These are phyloP conservation scores for Hanseniaspora meyeri DNA, from an alignment of 805 yeast genomes.

Conservation along the genomic window DNA sequence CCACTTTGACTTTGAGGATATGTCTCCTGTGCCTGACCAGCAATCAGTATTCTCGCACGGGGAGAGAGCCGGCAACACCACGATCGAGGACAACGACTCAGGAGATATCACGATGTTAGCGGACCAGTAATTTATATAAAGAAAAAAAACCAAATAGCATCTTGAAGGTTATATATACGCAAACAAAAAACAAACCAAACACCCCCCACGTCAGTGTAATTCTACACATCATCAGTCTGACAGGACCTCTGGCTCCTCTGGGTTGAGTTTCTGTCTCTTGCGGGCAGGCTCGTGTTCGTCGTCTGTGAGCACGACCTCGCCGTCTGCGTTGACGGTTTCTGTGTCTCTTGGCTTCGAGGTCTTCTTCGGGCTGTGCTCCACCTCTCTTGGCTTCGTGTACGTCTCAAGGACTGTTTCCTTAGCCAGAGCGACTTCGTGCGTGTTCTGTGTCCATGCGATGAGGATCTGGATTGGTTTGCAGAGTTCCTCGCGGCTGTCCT, in stretches of 20 bases:
- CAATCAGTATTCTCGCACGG: background rate
- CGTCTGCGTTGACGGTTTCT: background rate
- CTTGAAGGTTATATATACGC: constrained; percentile 14
- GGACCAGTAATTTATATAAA: background rate
- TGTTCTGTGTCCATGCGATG: constrained; percentile 15
- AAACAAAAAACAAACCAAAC: too few species aligned
- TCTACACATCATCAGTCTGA: constrained; percentile 16
- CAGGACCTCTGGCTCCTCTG: constrained; percentile 17
- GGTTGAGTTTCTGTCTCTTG: constrained; percentile 17
- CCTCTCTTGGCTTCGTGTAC: background rate
- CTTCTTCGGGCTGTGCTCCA: background rate
- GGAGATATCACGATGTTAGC: background rate
- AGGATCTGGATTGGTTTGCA: constrained; percentile 46
- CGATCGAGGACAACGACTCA: background rate
- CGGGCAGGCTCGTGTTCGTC: background rate
- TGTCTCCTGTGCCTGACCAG: background rate
- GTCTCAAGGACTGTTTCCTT: background rate
- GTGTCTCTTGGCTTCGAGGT: background rate
- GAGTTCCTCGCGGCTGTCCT: constrained; percentile 47
- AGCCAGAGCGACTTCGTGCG: constrained; percentile 14
- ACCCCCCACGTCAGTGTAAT: too few species aligned
- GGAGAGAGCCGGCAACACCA: background rate
- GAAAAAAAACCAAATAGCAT: background rate
- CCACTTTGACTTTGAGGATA: constrained; percentile 13
- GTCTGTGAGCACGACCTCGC: background rate